phyloP scores from a whole-genome alignment of 176 grass and related monocot genomes.

The Typha latifolia region DNA sequence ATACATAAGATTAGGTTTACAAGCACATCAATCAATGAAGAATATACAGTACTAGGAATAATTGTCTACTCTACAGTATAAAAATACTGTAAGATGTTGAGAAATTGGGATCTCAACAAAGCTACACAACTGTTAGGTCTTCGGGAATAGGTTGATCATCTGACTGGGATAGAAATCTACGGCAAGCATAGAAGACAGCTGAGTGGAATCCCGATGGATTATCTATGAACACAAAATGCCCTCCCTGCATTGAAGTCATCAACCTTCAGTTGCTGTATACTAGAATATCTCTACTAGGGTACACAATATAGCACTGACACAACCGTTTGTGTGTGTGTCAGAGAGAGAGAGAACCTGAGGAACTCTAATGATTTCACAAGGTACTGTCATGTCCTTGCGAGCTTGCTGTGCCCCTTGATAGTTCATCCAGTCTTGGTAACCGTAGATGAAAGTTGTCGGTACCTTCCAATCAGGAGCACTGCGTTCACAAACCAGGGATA shows the following conservation, averaged over 20 bases:
- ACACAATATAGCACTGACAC: neutral
- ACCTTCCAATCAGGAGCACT: conserved; percentile 93
- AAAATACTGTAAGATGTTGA: no score
- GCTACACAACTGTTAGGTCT: conserved; percentile 47
- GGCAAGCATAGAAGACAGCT: conserved; percentile 57
- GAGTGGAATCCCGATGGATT: conserved; percentile 79
- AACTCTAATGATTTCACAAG: conserved; percentile 92
- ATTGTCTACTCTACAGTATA: no score
- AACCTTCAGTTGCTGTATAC: neutral
- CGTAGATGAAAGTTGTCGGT: conserved; percentile 95
- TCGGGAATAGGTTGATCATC: conserved; percentile 46
- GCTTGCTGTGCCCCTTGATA: conserved; percentile 85
- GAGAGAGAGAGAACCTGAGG: conserved; percentile 54
- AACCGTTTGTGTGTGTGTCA: neutral
- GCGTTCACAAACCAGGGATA: conserved; percentile 9
- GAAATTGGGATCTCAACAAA: neutral
- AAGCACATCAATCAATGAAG: no score
- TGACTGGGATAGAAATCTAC: conserved; percentile 46
- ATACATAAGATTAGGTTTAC: no score
- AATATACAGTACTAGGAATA: no score
- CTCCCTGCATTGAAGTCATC: conserved; percentile 35
- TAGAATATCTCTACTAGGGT: neutral
- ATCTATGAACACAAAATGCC: conserved; percentile 97
- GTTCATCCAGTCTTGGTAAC: conserved; percentile 90
- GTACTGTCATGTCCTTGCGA: conserved; percentile 79